Percentiles rank a stretch among this genome's conserved stretches.
Conservation (phyloP, 148 eudicot species). For the Heliamphora exappendiculata region DNA sequence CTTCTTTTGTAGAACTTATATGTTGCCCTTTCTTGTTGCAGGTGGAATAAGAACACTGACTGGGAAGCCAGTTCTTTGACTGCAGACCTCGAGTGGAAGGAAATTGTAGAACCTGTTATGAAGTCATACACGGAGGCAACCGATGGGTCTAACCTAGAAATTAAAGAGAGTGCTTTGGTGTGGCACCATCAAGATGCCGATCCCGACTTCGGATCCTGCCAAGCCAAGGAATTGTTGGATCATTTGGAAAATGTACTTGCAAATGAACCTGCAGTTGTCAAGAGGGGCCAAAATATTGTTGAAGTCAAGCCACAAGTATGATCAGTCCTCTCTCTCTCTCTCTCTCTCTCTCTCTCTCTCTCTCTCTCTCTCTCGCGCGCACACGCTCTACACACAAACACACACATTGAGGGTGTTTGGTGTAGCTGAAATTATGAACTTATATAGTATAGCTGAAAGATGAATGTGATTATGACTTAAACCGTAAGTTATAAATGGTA, state of each 20-base stretch:
- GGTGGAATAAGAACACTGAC: conserved; percentile 48
- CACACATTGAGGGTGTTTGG: no score
- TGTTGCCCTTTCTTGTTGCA: not conserved
- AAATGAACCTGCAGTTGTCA: conserved; percentile 77
- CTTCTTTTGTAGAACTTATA: not conserved
- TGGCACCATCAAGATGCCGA: conserved; percentile 88
- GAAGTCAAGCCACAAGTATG: conserved; percentile 91
- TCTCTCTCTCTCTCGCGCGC: no score
- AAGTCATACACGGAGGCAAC: conserved; percentile 76
- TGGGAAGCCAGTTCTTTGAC: conserved; percentile 47
- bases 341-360: no score
- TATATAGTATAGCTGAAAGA: no score
- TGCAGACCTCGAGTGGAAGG: conserved; percentile 60
- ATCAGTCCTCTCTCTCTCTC: not conserved
- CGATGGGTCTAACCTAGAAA: conserved; percentile 70
- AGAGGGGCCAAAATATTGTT: conserved; percentile 67
- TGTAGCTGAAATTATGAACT: no score
- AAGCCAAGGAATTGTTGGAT: conserved; percentile 78
- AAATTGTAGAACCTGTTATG: conserved; percentile 56
- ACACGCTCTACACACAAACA: no score
- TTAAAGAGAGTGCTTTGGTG: conserved; percentile 69
- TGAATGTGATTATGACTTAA: no score
- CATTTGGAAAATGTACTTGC: conserved; percentile 83
- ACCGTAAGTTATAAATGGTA: no score
- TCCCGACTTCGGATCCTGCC: conserved; percentile 68